Percentiles rank a stretch among this genome's conserved stretches.
Evolutionary conservation across 306 rosid species (phyloP).

Genomic region (Casuarina glauca): DNA sequence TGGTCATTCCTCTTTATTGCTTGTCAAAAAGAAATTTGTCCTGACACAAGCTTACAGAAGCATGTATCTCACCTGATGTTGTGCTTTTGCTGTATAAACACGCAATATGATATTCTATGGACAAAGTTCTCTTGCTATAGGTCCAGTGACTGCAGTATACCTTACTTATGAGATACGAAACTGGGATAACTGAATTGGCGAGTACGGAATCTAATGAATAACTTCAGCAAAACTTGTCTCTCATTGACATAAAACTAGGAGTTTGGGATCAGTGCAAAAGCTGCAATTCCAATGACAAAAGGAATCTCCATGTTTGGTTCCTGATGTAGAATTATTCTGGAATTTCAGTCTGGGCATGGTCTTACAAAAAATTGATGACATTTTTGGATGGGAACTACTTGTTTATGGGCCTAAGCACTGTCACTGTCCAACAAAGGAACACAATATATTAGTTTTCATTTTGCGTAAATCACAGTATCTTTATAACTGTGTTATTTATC

Average conservation of each 20-base stretch:
- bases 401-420: constrained; percentile 9
- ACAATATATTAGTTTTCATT: constrained; percentile 2
- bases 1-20: background rate
- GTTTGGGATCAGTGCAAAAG: constrained; percentile 7
- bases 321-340: background rate
- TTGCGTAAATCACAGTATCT: constrained; percentile 13
- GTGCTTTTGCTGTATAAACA: constrained; percentile 5
- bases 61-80: constrained; percentile 10
- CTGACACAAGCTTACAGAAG: background rate
- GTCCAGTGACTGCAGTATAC: background rate
- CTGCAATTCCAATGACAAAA: constrained; percentile 6
- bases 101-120: background rate
- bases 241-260: constrained; percentile 6
- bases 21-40: background rate
- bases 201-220: constrained; percentile 3
- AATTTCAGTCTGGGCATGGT: background rate
- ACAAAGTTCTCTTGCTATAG: constrained; percentile 15
- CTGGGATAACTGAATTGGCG: constrained; percentile 8
- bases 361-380: background rate
- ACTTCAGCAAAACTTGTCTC: constrained; percentile 5
- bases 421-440: constrained; percentile 13
- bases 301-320: constrained; percentile 21
- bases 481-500: constrained; percentile 30
- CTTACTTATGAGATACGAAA: constrained; percentile 7
- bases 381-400: constrained; percentile 4